Percentiles rank a stretch among this genome's conserved stretches.
Evolutionary conservation across 139 green algal genomes (phyloP).

Genomic region (Coelastrella sp.): DNA sequence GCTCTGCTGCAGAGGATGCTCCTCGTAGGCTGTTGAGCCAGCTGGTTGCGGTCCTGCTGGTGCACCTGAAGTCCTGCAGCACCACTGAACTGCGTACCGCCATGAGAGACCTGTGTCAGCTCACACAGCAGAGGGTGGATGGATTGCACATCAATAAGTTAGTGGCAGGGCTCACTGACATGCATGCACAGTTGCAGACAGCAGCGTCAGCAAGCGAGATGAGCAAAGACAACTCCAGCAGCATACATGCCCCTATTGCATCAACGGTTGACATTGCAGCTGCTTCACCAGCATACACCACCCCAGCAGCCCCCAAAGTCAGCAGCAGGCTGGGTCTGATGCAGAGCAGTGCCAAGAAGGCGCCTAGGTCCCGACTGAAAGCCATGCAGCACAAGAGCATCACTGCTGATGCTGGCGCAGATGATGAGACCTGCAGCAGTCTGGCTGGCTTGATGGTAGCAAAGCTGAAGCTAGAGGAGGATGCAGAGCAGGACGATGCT

Average conservation of each 20-base stretch:
- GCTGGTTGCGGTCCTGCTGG: conserved; percentile 41
- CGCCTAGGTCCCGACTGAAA: neutral
- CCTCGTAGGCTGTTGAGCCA: conserved; percentile 36
- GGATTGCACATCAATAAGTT: neutral
- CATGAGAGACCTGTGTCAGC: conserved; percentile 46
- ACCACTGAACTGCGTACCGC: neutral
- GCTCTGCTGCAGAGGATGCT: conserved; percentile 30
- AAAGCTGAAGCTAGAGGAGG: conserved; percentile 17
- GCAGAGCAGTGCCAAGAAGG: neutral
- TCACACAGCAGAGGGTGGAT: conserved; percentile 36
- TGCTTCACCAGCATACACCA: neutral
- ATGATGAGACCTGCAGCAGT: neutral
- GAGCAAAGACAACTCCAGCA: too few relatives aligned
- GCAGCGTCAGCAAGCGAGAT: conserved; percentile 1
- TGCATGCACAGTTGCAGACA: conserved; percentile 4
- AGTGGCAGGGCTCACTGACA: neutral
- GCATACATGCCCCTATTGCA: neutral
- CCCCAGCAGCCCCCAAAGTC: conserved; percentile 16
- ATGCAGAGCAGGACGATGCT: conserved; percentile 21
- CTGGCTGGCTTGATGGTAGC: conserved; percentile 3
- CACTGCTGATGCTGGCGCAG: neutral
- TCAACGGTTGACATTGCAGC: neutral
- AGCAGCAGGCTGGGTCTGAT: conserved; percentile 22
- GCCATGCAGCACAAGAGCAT: neutral
- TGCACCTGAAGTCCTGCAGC: neutral